Evolutionary conservation across 768 basidiomycete genomes (phyloP).

Genomic region (Amanita brunnescens): DNA sequence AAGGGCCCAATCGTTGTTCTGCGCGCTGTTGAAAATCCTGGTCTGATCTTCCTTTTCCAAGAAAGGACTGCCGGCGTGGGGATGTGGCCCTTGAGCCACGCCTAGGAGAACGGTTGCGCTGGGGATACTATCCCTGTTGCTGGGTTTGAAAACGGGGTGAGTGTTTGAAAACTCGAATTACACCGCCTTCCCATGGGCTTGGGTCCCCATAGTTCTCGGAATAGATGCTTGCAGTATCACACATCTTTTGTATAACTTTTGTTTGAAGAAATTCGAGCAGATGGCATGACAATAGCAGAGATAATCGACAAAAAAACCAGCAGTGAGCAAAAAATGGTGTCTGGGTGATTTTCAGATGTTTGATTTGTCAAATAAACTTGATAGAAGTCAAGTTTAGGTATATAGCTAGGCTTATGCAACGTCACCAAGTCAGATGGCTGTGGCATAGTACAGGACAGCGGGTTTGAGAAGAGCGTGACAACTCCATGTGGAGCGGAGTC

Average conservation of each 20-base stretch:
- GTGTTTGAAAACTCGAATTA: slow-evolving; percentile 6
- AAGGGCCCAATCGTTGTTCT: too few species aligned
- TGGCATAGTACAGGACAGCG: not conserved
- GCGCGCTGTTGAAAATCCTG: too few species aligned
- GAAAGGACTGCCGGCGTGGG: too few species aligned
- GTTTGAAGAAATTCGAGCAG: not conserved
- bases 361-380: not conserved
- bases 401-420: not conserved
- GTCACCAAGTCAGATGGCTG: not conserved
- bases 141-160: slow-evolving; percentile 6
- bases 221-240: slow-evolving; percentile 1
- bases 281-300: not conserved
- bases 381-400: not conserved
- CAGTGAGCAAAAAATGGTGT: not conserved
- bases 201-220: slow-evolving; percentile 3
- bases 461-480: not conserved
- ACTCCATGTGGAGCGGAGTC: not conserved
- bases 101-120: too few species aligned
- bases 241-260: not conserved
- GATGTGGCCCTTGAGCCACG: too few species aligned
- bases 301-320: not conserved
- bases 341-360: not conserved
- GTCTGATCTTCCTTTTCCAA: too few species aligned
- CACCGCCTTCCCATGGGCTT: slow-evolving; percentile 1
- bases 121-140: not conserved